Evolutionary conservation across 176 grass and related monocot genomes (phyloP), one percentile per base, ranked within the genome.

Genomic region (Rhynchospora breviuscula): DNA sequence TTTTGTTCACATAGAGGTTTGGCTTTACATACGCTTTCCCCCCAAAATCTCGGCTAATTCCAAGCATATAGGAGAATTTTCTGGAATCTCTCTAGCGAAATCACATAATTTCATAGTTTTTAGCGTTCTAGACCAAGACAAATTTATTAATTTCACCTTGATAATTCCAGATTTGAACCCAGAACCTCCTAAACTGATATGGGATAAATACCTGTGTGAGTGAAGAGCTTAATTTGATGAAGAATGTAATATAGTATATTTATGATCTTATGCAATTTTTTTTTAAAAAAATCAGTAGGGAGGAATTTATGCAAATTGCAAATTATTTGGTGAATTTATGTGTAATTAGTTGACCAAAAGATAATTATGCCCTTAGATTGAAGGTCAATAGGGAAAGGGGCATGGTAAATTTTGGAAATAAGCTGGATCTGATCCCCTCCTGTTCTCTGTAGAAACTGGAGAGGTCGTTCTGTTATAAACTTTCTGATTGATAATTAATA

Each of bases 131-230:
- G 6, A 18, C 49, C 23, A 29, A 56, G 13, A 23, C 33, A 78
- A 40, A 17, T 56, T 77, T 78, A 10, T 17, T 23, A 57, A 0
- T 29, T 57, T 17, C 2, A 11, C 13, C n/a, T 35, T 78, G 18
- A 29, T 78, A 78, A 57, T 31, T 33, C 51, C 73, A 78, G 73
- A 78, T 78, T 78, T 29, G 23, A 29, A 57, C 56, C 49, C 51
- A n/a, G 25, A 72, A 47, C 10, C 19, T 48, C 44, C 11, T 10
- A 48, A 78, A 78, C 14, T 57, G 73, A 23, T 75, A 52, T 48
- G 14, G 22, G 14, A 78, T 33, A 35, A 18, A 1, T 10, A 17
- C 15, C 51, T 56, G 13, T 8, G 51, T 57, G 73, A 78, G 12
- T 15, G 4, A 35, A 17, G 3, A 57, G 25, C 49, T 51, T 33